These are phyloP conservation scores for Trichoderma aggressivum DNA, from an alignment of 2,329 filamentous ascomycete species.

Conservation along the genomic window DNA sequence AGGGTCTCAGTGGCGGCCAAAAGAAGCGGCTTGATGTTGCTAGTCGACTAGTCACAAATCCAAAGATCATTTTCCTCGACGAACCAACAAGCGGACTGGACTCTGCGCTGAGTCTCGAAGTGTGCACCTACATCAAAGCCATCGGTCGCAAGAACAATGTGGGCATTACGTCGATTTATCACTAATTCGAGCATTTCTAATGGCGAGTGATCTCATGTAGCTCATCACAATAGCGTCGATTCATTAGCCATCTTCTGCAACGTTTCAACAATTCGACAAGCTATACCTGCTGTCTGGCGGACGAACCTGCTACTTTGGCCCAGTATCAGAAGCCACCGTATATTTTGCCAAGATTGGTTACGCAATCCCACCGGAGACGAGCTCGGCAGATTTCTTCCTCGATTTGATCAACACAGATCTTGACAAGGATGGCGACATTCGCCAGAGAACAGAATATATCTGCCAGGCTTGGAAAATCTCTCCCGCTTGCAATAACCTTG, in stretches of 20 bases:
- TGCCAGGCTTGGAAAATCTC: slow-evolving; percentile 29
- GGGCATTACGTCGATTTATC: background rate
- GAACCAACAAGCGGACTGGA: slow-evolving; percentile 83
- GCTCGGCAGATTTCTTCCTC: slow-evolving; percentile 77
- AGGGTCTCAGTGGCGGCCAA: slow-evolving; percentile 81
- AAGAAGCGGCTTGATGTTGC: slow-evolving; percentile 78
- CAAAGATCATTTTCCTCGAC: slow-evolving; percentile 77
- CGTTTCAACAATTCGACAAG: slow-evolving; percentile 78
- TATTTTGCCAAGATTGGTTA: slow-evolving; percentile 63
- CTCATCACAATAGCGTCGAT: slow-evolving; percentile 79
- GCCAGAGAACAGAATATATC: slow-evolving; percentile 28
- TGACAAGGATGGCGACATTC: slow-evolving; percentile 43
- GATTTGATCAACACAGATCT: slow-evolving; percentile 72
- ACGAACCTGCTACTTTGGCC: slow-evolving; percentile 69
- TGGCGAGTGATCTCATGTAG: slow-evolving; percentile 55
- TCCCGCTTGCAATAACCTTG: slow-evolving; percentile 23
- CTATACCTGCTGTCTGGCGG: slow-evolving; percentile 70
- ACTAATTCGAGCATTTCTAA: background rate
- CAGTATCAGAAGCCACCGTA: slow-evolving; percentile 51
- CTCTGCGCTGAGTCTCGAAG: slow-evolving; percentile 71
- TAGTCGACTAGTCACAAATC: slow-evolving; percentile 75
- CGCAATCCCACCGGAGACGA: slow-evolving; percentile 65
- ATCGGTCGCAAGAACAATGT: slow-evolving; percentile 40
- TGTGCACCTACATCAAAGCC: slow-evolving; percentile 67
- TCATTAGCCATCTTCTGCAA: slow-evolving; percentile 78